Percentiles rank a stretch among this genome's conserved stretches.
Evolutionary conservation across 345 rosid genomes (phyloP).

Genomic region (Eucalyptus cloeziana): DNA sequence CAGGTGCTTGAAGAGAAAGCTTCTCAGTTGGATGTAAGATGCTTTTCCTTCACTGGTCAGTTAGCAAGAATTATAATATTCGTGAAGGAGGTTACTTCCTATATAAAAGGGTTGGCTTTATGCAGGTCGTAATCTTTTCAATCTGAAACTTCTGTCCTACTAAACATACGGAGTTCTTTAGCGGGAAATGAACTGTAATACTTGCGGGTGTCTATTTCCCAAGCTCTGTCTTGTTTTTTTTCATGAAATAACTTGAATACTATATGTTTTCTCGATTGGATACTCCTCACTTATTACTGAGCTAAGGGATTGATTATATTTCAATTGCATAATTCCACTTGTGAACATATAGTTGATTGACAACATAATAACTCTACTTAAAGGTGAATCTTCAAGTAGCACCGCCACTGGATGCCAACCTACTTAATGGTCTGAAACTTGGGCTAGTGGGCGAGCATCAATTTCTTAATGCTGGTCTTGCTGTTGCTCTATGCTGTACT

Average conservation of each 20-base stretch:
- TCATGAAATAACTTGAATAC: not conserved
- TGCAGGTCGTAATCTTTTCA: not conserved
- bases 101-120: not conserved
- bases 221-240: not conserved
- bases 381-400: slow-evolving; percentile 74
- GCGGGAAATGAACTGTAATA: not conserved
- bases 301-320: not conserved
- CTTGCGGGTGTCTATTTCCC: not conserved
- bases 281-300: not conserved
- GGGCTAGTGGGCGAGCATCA: slow-evolving; percentile 96
- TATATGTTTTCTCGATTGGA: not conserved
- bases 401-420: slow-evolving; percentile 44
- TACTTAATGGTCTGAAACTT: slow-evolving; percentile 62
- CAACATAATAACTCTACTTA: not conserved
- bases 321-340: not conserved
- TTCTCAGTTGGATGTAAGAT: slow-evolving; percentile 52
- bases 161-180: not conserved
- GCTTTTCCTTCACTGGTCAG: not conserved
- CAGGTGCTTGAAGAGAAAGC: slow-evolving; percentile 77
- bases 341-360: not conserved
- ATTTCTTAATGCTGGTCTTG: slow-evolving; percentile 83
- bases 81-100: not conserved
- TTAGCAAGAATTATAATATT: not conserved
- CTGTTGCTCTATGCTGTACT: slow-evolving; percentile 55
- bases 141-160: not conserved